Conservation (phyloP, 495 filamentous ascomycete genomes). For the Trichoderma gamsii region DNA sequence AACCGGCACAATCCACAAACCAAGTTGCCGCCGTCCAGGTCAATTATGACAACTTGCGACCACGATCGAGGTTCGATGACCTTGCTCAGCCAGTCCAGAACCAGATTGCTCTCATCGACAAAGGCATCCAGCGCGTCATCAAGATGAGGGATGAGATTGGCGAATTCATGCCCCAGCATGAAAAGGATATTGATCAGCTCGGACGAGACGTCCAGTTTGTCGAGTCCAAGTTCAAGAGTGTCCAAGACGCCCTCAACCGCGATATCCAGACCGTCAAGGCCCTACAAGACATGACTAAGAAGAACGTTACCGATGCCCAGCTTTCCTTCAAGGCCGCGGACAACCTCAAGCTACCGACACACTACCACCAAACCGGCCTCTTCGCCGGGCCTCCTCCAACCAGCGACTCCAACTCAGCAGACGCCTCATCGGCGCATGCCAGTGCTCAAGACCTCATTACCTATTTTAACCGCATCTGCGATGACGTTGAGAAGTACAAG, state of each 20-base stretch:
- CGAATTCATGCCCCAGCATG: constrained; percentile 60
- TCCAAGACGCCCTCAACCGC: constrained; percentile 63
- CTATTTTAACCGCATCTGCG: constrained; percentile 67
- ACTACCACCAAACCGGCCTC: constrained; percentile 59
- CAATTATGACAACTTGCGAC: constrained; percentile 65
- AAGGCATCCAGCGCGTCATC: constrained; percentile 65
- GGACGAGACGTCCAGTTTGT: constrained; percentile 72
- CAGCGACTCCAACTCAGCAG: constrained; percentile 13
- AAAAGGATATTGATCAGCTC: constrained; percentile 56
- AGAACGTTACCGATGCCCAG: constrained; percentile 65
- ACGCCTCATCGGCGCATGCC: constrained; percentile 35
- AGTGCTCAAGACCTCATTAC: constrained; percentile 66
- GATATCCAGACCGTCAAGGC: constrained; percentile 67
- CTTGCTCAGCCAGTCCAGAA: constrained; percentile 76
- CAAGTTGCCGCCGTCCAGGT: constrained; percentile 67
- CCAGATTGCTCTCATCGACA: constrained; percentile 67
- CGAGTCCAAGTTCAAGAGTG: constrained; percentile 61
- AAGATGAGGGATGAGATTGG: constrained; percentile 48
- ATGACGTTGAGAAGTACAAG: constrained; percentile 64
- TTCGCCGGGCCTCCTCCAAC: constrained; percentile 39
- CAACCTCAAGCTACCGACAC: constrained; percentile 66
- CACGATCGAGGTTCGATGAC: constrained; percentile 86
- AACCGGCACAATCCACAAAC: constrained; percentile 38
- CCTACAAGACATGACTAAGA: constrained; percentile 55
- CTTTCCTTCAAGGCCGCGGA: constrained; percentile 70